Base-by-base conservation (phyloP, 2,329 filamentous ascomycete species). In the Aureobasidium sp. region DNA sequence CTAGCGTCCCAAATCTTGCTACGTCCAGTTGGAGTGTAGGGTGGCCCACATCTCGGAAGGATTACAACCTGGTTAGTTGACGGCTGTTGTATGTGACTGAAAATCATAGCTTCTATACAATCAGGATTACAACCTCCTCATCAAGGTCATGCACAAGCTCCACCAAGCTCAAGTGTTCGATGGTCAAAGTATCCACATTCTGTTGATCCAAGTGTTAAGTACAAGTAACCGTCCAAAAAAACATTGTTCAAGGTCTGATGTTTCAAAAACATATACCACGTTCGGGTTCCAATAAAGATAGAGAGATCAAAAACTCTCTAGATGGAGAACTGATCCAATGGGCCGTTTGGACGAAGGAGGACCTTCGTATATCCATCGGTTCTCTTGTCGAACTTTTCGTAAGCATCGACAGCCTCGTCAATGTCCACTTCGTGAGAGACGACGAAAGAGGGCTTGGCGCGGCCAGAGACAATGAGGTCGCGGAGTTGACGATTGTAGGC, bases 331-430 rank as follows among this genome's bases (percentile, higher is more conserved):
- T 45, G 2, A 21, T 37, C 15, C 29, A 57, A 17, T 19, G 53
- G 53, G 9, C 84, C 84, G 63, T 87, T 87, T 0, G 84, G 84
- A 67, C 86, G 84, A 4, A 60, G 10, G 11, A 60, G 19, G 21
- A 60, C 84, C 73, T 88, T 87, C 13, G 84, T 86, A 64, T 85
- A 87, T 0, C 85, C 84, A 46, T 87, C 84, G 35, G 85, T 78
- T 51, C 84, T 74, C 71, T 82, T 81, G 67, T 87, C 84, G 66
- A 87, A 87, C 69, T 86, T 87, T 49, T 84, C 78, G 65, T 87
- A 87, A 0, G 83, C 83, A 7, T 73, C 70, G 6, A 64, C 62
- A 11, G 67, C 84, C 23, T 85, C 82, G 2, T 86, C 83, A 23
- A 88, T 79, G 10, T 74, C 75, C 61, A 87, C 81, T 67, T 86